phyloP scores from a whole-genome alignment of 352 stramenopile genomes.

The Globisporangium apiculatum region DNA sequence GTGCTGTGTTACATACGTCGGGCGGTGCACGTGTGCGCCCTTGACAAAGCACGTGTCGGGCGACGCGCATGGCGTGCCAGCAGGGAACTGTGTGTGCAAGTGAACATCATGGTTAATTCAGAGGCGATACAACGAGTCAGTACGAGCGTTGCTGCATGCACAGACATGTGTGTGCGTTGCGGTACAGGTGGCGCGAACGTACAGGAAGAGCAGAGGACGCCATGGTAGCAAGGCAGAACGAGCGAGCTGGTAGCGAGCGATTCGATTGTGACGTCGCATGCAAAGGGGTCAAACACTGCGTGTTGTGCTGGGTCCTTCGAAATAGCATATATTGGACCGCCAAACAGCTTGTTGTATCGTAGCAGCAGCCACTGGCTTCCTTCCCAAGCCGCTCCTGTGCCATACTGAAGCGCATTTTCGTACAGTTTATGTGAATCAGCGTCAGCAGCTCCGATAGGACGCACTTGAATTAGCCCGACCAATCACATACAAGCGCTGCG shows the following conservation, averaged over 20 bases:
- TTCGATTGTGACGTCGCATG: neutral
- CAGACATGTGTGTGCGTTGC: too few relatives aligned
- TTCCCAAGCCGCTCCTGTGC: too few relatives aligned
- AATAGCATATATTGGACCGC: too few relatives aligned
- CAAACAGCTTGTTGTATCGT: too few relatives aligned
- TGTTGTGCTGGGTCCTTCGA: too few relatives aligned
- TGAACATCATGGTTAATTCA: neutral
- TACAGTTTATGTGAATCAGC: neutral
- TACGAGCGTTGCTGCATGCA: neutral
- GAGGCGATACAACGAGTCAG: neutral
- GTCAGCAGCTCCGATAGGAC: neutral
- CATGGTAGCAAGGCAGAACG: neutral
- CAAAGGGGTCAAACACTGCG: neutral
- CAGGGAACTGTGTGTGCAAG: constrained; percentile 13
- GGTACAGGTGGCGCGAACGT: neutral
- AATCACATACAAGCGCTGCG: neutral
- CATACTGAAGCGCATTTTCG: too few relatives aligned
- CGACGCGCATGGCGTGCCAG: constrained; percentile 32
- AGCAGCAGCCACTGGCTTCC: too few relatives aligned
- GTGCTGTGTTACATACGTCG: constrained; percentile 19
- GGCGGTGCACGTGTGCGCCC: constrained; percentile 54
- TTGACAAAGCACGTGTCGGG: constrained; percentile 64
- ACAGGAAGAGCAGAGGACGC: constrained; percentile 1
- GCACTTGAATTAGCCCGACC: neutral
- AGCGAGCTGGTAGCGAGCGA: neutral